phyloP scores from a whole-genome alignment of 176 grass and related monocot genomes.

The Guadua angustifolia region DNA sequence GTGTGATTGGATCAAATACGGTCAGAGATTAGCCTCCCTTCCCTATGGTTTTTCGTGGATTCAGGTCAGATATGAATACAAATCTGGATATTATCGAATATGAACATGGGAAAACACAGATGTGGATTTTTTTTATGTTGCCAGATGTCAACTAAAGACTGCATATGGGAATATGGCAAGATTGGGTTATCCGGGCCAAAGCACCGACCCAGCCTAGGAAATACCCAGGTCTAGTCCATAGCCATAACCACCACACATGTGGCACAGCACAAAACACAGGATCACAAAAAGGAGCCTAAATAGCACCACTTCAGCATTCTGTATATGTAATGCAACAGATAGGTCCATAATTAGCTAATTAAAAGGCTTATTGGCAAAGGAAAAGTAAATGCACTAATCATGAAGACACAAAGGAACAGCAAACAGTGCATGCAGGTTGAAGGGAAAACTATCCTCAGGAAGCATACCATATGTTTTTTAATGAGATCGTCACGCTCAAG shows the following conservation, averaged over 20 bases:
- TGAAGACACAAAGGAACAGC: slow-evolving; percentile 16
- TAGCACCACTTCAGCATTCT: background rate
- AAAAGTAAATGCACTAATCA: slow-evolving; percentile 29
- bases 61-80: background rate
- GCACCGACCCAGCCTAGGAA: background rate
- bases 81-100: background rate
- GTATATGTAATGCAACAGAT: background rate
- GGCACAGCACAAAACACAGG: background rate
- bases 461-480: slow-evolving; percentile 90
- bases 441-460: slow-evolving; percentile 15
- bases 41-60: background rate
- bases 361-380: background rate
- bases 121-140: background rate
- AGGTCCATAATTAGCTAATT: background rate
- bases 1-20: slow-evolving; percentile 15
- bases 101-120: background rate
- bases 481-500: slow-evolving; percentile 88
- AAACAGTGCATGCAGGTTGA: slow-evolving; percentile 24
- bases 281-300: slow-evolving; percentile 28
- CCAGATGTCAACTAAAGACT: background rate
- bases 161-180: background rate
- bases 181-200: background rate
- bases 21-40: background rate
- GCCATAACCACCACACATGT: slow-evolving; percentile 8
- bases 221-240: background rate